Evolutionary conservation across 371 early-diverging fungal genomes (phyloP).

Genomic region (Phascolomyces articulosus): DNA sequence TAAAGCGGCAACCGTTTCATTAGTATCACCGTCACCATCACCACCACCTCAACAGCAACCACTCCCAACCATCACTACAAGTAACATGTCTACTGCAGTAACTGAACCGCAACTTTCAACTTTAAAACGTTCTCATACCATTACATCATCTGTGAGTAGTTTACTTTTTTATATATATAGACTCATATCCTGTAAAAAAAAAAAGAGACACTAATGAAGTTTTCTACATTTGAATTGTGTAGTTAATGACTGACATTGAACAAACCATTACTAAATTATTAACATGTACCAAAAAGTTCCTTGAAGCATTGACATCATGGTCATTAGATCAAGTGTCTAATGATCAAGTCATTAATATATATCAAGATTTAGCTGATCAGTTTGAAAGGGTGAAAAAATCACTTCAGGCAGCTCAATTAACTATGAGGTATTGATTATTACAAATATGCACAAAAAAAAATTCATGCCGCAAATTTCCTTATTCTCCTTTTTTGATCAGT

Average conservation of each 20-base stretch:
- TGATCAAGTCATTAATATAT: constrained; percentile 54
- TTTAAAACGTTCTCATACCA: not conserved
- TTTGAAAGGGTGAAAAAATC: constrained; percentile 47
- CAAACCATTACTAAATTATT: constrained; percentile 54
- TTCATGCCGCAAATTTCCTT: not conserved
- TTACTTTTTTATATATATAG: no score
- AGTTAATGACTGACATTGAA: constrained; percentile 55
- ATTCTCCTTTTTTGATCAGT: constrained; percentile 25
- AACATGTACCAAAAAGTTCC: constrained; percentile 57
- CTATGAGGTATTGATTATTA: constrained; percentile 46
- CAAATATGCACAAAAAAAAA: not conserved
- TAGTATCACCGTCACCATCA: not conserved
- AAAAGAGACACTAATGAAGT: no score
- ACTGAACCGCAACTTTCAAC: constrained; percentile 1
- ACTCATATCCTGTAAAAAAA: no score
- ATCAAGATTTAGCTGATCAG: constrained; percentile 25
- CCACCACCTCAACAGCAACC: not conserved
- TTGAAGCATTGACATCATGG: constrained; percentile 62
- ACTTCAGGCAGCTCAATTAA: constrained; percentile 48
- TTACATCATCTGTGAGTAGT: not conserved
- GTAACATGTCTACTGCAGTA: not conserved
- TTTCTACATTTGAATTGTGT: no score
- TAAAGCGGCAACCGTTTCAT: constrained; percentile 5
- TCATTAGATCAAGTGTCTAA: constrained; percentile 35
- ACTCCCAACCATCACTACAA: not conserved